Base-by-base conservation (phyloP, 805 yeast genomes). In the Candida arabinofermentans region DNA sequence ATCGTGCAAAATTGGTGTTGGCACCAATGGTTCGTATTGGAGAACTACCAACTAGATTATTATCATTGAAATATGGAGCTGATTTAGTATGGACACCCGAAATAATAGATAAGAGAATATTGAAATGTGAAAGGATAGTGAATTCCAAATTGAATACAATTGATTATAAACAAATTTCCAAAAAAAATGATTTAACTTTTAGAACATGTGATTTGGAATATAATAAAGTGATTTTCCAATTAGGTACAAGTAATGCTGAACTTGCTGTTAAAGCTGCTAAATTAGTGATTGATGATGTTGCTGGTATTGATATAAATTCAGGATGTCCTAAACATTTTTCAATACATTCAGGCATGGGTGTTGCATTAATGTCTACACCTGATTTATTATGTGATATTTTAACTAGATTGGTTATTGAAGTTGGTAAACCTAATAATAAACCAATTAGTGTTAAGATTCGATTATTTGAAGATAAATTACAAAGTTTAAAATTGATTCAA, bases 1-100 rank as follows among this genome's bases (percentile, higher is more conserved):
- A 80, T 64, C 73, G 76, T 16, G 91, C 95, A 1, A 86, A 86
- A 55, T 64, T 89, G 41, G 95, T 83, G 17, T 73, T 91, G 30
- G 98, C 97, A 1, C 99, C 99, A 0, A 91, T 91, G 99, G 96
- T 91, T 38, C 72, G 99, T 27, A 85, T 91, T 31, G 96, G 98
- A 10, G 99, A 93, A 65, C 75, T 93, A 5, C 98, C 99, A 5
- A 82, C 89, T 8, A 71, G 99, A 42, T 70, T 91, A 7, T 59
- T 90, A 49, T 82, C 96, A 0, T 70, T 93, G 19, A 76, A 75
- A 49, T 72, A 86, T 59, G 97, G 96, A 3, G 96, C 96, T 0
- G 98, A 93, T 62, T 68, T 91, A 36, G 98, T 93, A 5, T 93
- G 99, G 99, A 79, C 83, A 29, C 99, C 99, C 0, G 99, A 93